A percentile compares a stretch with the other conserved stretches of the same genome.
phyloP scores from a whole-genome alignment of 345 rosid species.

The Murraya paniculata region DNA sequence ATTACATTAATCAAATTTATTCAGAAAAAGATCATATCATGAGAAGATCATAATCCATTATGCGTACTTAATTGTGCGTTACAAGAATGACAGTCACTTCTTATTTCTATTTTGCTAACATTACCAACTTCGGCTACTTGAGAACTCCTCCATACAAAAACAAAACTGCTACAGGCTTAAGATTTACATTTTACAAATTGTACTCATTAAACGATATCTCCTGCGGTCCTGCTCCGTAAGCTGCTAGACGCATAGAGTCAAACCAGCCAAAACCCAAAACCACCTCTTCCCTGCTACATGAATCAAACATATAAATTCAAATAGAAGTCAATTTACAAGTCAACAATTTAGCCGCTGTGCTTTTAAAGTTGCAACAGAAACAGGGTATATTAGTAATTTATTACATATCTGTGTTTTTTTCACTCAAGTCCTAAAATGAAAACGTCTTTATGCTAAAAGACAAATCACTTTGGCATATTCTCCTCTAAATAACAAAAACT shows the following conservation, averaged over 20 bases:
- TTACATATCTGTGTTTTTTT: neutral
- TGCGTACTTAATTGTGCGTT: no score
- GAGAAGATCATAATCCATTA: no score
- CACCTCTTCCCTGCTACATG: constrained; percentile 28
- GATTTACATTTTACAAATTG: neutral
- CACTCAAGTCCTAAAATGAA: neutral
- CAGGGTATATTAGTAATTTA: neutral
- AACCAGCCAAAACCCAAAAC: constrained; percentile 16
- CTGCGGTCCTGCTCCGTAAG: neutral
- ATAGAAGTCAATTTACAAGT: neutral
- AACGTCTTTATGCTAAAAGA: constrained; percentile 1
- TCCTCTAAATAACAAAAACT: neutral
- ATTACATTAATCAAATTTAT: no score
- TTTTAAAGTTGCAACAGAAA: no score
- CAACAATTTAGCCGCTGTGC: neutral
- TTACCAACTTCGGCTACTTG: neutral
- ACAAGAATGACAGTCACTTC: neutral
- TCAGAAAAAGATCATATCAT: no score
- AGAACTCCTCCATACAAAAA: neutral
- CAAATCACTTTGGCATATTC: constrained; percentile 23
- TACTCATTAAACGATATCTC: neutral
- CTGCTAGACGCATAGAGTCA: constrained; percentile 1
- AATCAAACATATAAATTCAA: neutral
- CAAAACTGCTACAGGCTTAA: neutral
- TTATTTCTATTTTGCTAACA: neutral